Evolutionary conservation across 768 basidiomycete genomes (phyloP).

Genomic region (Lactarius sanguifluus): DNA sequence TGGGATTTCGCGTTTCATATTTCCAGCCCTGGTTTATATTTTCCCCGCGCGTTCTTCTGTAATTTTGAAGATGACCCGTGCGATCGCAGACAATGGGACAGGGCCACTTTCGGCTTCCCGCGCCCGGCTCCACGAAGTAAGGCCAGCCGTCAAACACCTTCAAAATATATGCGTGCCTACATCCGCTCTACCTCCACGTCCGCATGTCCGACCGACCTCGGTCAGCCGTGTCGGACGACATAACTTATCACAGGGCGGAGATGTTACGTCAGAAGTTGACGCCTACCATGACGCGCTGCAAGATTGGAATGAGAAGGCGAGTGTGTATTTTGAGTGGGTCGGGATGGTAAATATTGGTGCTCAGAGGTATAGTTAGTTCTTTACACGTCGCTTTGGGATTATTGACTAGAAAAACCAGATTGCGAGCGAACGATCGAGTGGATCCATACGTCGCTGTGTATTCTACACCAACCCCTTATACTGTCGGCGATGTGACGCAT

Average conservation of each 20-base stretch:
- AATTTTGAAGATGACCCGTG: background rate
- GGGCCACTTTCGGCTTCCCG: slow-evolving; percentile 8
- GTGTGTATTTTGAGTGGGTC: slow-evolving; percentile 66
- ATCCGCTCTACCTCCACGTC: slow-evolving; percentile 35
- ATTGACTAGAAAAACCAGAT: slow-evolving; percentile 38
- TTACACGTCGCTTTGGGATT: background rate
- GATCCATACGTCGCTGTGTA: slow-evolving; percentile 73
- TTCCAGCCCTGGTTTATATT: slow-evolving; percentile 17
- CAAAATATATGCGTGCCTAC: slow-evolving; percentile 46
- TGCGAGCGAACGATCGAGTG: slow-evolving; percentile 60
- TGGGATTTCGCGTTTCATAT: slow-evolving; percentile 28
- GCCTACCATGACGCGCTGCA: slow-evolving; percentile 43
- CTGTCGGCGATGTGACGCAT: slow-evolving; percentile 49
- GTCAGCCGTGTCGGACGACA: slow-evolving; percentile 10
- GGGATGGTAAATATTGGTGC: slow-evolving; percentile 68
- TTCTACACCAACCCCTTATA: slow-evolving; percentile 48
- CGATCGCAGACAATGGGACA: slow-evolving; percentile 3
- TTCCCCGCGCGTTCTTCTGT: slow-evolving; percentile 13
- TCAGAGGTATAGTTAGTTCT: slow-evolving; percentile 49
- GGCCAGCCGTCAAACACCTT: slow-evolving; percentile 32
- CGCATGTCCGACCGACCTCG: slow-evolving; percentile 26
- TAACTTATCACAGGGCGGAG: slow-evolving; percentile 3
- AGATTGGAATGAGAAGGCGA: slow-evolving; percentile 50
- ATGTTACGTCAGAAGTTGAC: background rate
- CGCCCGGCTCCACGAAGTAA: slow-evolving; percentile 27